Base-by-base conservation (phyloP, 2,329 filamentous ascomycete genomes). In the Pseudonectria foliicola region DNA sequence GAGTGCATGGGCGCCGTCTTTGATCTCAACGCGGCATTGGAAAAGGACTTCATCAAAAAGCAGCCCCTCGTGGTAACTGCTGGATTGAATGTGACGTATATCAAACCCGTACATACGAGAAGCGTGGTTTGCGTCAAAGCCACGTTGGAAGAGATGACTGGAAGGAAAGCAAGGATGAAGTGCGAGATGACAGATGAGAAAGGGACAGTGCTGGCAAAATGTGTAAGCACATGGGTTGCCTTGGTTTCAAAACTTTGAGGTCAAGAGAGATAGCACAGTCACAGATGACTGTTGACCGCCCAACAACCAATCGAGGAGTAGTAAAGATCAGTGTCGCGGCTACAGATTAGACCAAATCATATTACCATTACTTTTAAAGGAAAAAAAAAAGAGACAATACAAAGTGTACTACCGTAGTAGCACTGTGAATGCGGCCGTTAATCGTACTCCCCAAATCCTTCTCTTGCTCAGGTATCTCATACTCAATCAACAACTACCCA, bases 1-100 rank as follows among this genome's bases (percentile, higher is more conserved):
- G 62, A 65, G 50, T 43, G 55, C 5, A 56, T 61, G 43, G 59
- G 60, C 4, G 45, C 49, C 2, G 38, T 66, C 13, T 53, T 58
- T 14, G 61, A 64, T 32, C 43, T 63, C 6, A 66, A 66, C 18
- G 35, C 43, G 13, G 53, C 51, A 0, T 42, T 63, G 25, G 50
- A 50, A 2, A 61, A 63, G 38, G 36, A 50, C 2, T 52, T 49
- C 1, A 41, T 45, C 10, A 42, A 52, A 0, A 60, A 56, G 27
- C 42, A 42, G 29, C 45, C 49, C 2, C 47, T 43, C 25, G 59
- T 46, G 25, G 48, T 65, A 10, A 65, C 62, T 12, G 62, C 50
- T 1, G 50, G 45, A 3, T 42, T 66, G 31, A 48, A 60, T 8
- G 54, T 63, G 5, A 56, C 51, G 26, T 64, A 59, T 28, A 23